Conservation (phyloP, 805 yeast genomes). For the Wickerhamomyces sydowiorum region DNA sequence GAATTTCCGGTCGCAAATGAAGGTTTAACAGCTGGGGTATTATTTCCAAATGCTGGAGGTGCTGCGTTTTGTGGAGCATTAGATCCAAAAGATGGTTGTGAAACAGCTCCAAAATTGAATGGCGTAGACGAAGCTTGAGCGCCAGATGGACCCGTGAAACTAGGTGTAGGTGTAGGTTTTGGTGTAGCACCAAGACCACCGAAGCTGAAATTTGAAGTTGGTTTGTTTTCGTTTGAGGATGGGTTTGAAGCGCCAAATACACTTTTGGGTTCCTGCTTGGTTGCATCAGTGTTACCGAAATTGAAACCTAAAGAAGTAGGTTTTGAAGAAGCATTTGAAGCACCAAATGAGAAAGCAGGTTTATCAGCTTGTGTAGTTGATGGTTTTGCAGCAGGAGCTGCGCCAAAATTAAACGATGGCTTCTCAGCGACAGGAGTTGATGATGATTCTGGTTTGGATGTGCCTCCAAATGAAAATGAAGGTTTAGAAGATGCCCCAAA, state of each 20-base stretch:
- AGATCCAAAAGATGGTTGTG: conserved; percentile 16
- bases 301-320: conserved; percentile 7
- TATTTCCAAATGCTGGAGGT: conserved; percentile 5
- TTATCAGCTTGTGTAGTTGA: conserved; percentile 5
- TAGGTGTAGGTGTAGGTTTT: not conserved
- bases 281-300: conserved; percentile 10
- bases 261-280: conserved; percentile 6
- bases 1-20: conserved; percentile 1
- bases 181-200: not conserved
- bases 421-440: not conserved
- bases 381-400: not conserved
- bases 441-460: not conserved
- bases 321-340: conserved; percentile 4
- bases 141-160: not conserved
- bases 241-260: conserved; percentile 8
- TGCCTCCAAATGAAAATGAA: conserved; percentile 7
- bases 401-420: conserved; percentile 1
- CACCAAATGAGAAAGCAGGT: conserved; percentile 22
- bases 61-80: conserved; percentile 3
- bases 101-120: conserved; percentile 15
- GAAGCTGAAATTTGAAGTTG: not conserved
- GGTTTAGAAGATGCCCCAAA: conserved; percentile 3
- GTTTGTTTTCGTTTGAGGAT: not conserved
- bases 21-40: not conserved
- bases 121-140: conserved; percentile 5